These are phyloP conservation scores for Phytophthora macrochlamydospora DNA, from an alignment of 352 stramenopile species.

Conservation along the genomic window DNA sequence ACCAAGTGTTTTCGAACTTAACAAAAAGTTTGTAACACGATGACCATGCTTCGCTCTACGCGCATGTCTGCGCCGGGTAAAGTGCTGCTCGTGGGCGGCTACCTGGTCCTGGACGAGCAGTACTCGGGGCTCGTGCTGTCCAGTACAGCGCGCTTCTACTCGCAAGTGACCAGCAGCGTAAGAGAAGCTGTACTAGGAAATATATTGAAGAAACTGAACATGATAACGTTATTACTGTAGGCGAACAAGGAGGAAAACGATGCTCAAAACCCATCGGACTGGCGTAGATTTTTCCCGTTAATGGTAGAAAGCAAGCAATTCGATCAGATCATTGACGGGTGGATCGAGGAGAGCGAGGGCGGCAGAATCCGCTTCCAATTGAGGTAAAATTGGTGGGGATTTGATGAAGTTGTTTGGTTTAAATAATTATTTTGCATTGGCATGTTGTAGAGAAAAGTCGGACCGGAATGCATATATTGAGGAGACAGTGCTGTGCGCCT, in stretches of 20 bases:
- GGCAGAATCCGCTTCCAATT: conserved; percentile 37
- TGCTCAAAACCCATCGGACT: conserved; percentile 1
- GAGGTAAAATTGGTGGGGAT: conserved; percentile 20
- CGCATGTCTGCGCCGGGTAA: conserved; percentile 96
- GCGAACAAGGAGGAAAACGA: neutral
- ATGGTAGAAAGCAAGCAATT: conserved; percentile 93
- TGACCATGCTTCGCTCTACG: conserved; percentile 15
- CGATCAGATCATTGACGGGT: conserved; percentile 51
- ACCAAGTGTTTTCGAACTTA: too few relatives aligned
- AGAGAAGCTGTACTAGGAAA: neutral
- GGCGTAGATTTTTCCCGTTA: conserved; percentile 36
- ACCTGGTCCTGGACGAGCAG: conserved; percentile 93
- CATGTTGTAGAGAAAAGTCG: conserved; percentile 31
- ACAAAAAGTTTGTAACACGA: too few relatives aligned
- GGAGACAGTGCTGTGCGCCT: conserved; percentile 81
- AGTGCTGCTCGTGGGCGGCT: conserved; percentile 95
- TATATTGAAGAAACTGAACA: neutral
- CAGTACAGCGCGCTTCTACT: conserved; percentile 93
- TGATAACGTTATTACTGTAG: conserved; percentile 13
- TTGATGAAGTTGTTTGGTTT: neutral
- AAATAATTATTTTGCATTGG: neutral
- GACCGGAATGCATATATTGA: conserved; percentile 92
- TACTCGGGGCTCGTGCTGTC: conserved; percentile 92
- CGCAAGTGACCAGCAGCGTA: conserved; percentile 56
- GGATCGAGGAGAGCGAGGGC: conserved; percentile 26